These are phyloP conservation scores for Colletotrichum acutatum DNA, from an alignment of 2,329 filamentous ascomycete species.

Conservation along the genomic window DNA sequence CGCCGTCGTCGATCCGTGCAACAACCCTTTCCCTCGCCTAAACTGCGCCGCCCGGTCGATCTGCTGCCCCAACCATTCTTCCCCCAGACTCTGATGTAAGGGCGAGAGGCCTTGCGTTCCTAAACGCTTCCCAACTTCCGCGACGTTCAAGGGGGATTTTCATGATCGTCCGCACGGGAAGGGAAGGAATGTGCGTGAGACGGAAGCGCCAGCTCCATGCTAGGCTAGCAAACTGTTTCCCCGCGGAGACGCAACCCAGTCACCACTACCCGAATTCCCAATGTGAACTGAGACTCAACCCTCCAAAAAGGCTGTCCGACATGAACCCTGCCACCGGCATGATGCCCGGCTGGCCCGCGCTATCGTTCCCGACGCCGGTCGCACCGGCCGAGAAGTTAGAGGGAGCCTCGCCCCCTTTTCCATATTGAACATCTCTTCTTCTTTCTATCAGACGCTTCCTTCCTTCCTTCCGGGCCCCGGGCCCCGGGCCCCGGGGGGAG, in stretches of 20 bases:
- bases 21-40: constrained; percentile 4
- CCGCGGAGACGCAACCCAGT: constrained; percentile 2
- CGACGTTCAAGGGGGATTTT: constrained; percentile 29
- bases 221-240: not conserved
- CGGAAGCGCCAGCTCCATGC: not conserved
- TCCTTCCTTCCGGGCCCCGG: too few species aligned
- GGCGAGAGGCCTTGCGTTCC: not conserved
- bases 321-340: not conserved
- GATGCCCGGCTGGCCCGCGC: not conserved
- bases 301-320: not conserved
- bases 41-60: constrained; percentile 11
- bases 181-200: constrained; percentile 16
- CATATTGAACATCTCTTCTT: not conserved
- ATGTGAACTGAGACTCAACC: not conserved
- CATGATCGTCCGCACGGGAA: constrained; percentile 19
- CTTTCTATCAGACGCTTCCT: not conserved
- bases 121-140: constrained; percentile 25
- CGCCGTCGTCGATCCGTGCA: constrained; percentile 24
- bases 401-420: constrained; percentile 1
- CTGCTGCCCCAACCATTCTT: constrained; percentile 9
- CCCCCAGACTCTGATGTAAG: not conserved
- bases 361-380: not conserved
- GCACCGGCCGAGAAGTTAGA: constrained; percentile 1
- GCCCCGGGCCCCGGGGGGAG: not conserved
- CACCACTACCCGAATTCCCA: not conserved